Conservation (phyloP, 768 basidiomycete genomes). For the Dacryopinax spathularia region DNA sequence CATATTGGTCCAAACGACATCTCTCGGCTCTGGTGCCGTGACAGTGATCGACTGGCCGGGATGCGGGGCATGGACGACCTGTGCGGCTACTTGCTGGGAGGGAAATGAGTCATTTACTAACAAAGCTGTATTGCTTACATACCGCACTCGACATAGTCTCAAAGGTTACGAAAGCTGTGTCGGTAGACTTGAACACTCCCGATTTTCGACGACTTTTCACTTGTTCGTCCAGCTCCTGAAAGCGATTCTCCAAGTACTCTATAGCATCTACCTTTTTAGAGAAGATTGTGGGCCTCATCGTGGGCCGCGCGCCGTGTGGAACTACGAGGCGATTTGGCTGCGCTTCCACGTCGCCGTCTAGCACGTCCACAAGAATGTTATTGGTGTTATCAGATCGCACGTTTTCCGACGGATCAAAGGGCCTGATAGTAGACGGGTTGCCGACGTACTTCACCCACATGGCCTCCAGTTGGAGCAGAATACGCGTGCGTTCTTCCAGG, state of each 20-base stretch:
- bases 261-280: constrained; percentile 66
- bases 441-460: constrained; percentile 89
- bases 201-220: constrained; percentile 57
- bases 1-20: constrained; percentile 91
- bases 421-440: constrained; percentile 76
- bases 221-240: constrained; percentile 66
- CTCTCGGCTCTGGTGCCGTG: constrained; percentile 83
- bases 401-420: constrained; percentile 60
- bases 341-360: constrained; percentile 39
- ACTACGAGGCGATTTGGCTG: constrained; percentile 47
- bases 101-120: background rate
- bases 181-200: constrained; percentile 68
- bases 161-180: constrained; percentile 88
- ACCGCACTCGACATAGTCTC: constrained; percentile 90
- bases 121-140: constrained; percentile 21
- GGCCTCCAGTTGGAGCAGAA: constrained; percentile 60
- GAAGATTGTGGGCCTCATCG: constrained; percentile 60
- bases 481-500: constrained; percentile 66
- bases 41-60: constrained; percentile 53
- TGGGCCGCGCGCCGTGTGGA: constrained; percentile 64
- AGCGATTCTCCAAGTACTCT: constrained; percentile 69
- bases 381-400: constrained; percentile 19
- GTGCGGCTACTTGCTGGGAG: constrained; percentile 69
- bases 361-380: constrained; percentile 27
- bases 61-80: constrained; percentile 60